These are phyloP conservation scores for Paraconiothyrium sp. DNA, from an alignment of 2,329 filamentous ascomycete genomes.

Conservation along the genomic window DNA sequence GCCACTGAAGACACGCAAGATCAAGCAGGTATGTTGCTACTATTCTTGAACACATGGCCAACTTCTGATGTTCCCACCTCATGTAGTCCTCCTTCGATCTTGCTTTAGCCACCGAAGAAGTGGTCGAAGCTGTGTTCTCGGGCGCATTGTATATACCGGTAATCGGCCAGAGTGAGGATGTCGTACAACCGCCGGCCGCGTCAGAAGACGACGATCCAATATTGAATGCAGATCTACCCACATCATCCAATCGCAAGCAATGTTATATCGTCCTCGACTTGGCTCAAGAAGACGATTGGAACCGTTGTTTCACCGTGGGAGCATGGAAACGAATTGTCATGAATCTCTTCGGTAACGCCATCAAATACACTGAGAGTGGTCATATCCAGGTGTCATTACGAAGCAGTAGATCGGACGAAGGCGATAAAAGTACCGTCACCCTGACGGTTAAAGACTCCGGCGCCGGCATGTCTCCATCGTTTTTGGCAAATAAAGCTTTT, in stretches of 20 bases:
- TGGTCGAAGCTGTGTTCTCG: constrained; percentile 37
- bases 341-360: constrained; percentile 50
- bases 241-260: constrained; percentile 26
- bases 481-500: constrained; percentile 43
- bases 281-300: constrained; percentile 48
- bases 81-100: constrained; percentile 17
- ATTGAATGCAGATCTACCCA: neutral
- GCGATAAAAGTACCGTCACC: constrained; percentile 26
- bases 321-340: constrained; percentile 49
- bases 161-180: constrained; percentile 19
- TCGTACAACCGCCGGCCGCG: neutral
- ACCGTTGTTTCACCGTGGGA: constrained; percentile 51
- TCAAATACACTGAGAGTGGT: constrained; percentile 48
- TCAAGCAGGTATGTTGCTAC: constrained; percentile 9
- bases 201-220: neutral
- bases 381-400: constrained; percentile 41
- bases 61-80: neutral
- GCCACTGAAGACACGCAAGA: constrained; percentile 36
- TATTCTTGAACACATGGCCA: neutral
- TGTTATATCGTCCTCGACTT: constrained; percentile 43
- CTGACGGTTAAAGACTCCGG: constrained; percentile 52
- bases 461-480: constrained; percentile 45
- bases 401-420: constrained; percentile 14
- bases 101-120: constrained; percentile 26
- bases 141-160: constrained; percentile 40